Evolutionary conservation across 495 filamentous ascomycete genomes (phyloP), one percentile per base, ranked within the genome.

Genomic region (Talaromyces ruber): DNA sequence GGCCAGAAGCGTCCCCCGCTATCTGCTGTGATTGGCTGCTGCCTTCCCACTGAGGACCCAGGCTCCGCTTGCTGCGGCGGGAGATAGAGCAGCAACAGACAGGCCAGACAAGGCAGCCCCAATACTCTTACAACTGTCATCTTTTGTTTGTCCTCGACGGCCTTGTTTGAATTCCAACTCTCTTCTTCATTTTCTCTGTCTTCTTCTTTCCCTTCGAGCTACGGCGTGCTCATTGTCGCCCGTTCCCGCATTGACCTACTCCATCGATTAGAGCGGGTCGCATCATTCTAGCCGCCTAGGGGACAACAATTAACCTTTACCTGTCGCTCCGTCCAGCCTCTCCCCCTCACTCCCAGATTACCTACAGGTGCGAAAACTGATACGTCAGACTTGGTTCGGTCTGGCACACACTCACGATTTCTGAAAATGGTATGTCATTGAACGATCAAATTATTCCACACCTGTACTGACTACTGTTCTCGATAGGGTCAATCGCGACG

Each of bases 401-500:
- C 26, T 62, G 60, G 32, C 52, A 51, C 60, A 26, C 21, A 6
- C 5, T 6, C 22, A 60, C 4, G 2, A 28, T 28, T 16, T 14
- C 55, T 51, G 43, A 63, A 63, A 50, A 63, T 63, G 61, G 61
- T 63, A 22, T 18, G 52, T 58, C 29, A 4, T 45, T 30, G 6
- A 22, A 12, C 34, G 11, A 34, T 58, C 11, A 14, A 58, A 58
- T 16, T 22, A 28, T n/a, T n/a, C n/a, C 26, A n/a, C 5, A 22
- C 18, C 21, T 26, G 6, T 43, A 16, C 45, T 52, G 28, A 53
- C 43, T 11, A 1, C 11, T 9, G 9, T 54, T 53, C 11, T 12
- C 25, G 32, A 47, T 64, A 80, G 77, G 77, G 75, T 67, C 76
- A 79, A 57, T 80, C 77, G 72, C 76, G 77, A 76, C 76, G 77